These are phyloP conservation scores for Debaryomycetaceae sp. DNA, from an alignment of 1,139 yeast genomes.

Conservation along the genomic window DNA sequence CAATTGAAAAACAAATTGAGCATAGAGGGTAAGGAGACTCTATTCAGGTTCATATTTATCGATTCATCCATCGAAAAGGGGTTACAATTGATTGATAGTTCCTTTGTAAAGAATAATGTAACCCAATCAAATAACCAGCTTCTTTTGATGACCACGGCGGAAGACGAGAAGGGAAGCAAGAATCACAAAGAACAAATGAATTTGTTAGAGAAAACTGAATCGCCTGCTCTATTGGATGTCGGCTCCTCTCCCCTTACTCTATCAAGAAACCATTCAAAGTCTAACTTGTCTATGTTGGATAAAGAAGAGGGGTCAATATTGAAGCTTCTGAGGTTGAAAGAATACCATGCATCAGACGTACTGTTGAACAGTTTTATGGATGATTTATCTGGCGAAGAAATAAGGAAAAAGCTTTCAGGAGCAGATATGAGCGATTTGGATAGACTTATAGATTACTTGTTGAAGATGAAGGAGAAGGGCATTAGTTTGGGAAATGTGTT, in stretches of 20 bases:
- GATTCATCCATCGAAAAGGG: conserved; percentile 72
- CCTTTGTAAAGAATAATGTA: conserved; percentile 21
- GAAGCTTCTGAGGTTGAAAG: conserved; percentile 30
- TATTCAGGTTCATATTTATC: conserved; percentile 62
- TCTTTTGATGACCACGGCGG: conserved; percentile 10
- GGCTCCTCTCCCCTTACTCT: conserved; percentile 23
- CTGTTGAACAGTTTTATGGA: conserved; percentile 1
- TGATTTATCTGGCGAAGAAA: conserved; percentile 48
- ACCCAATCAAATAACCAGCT: conserved; percentile 4
- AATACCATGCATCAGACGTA: conserved; percentile 18
- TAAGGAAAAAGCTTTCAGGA: conserved; percentile 46
- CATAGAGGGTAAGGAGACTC: conserved; percentile 69
- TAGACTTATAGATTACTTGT: conserved; percentile 48
- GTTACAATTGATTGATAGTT: conserved; percentile 46
- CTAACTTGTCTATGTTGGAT: conserved; percentile 32
- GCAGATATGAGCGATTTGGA: conserved; percentile 51
- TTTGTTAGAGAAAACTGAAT: conserved; percentile 1
- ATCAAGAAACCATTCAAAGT: conserved; percentile 34
- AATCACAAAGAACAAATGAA: not conserved
- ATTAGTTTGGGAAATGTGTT: conserved; percentile 51
- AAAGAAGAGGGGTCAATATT: conserved; percentile 42
- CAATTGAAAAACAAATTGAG: conserved; percentile 53
- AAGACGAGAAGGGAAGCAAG: conserved; percentile 8
- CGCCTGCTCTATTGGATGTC: conserved; percentile 11
- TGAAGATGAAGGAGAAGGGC: conserved; percentile 48